Conservation (phyloP, 2,329 filamentous ascomycete species). For the Ophiostoma quercus region DNA sequence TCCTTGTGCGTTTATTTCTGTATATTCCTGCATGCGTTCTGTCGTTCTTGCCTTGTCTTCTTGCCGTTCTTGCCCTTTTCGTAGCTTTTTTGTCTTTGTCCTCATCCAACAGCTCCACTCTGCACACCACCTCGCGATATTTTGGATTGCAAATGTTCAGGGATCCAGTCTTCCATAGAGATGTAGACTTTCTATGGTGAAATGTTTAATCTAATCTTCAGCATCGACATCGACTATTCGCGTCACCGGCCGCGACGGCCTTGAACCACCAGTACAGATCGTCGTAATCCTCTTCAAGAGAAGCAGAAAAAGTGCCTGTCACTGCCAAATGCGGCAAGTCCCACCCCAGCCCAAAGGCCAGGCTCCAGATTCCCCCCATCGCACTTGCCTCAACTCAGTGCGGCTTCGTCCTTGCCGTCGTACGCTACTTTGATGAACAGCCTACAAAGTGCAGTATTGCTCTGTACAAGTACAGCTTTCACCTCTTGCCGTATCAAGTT, state of each 20-base stretch:
- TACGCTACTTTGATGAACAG: neutral
- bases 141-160: neutral
- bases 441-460: too few species aligned
- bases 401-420: constrained; percentile 2
- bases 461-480: neutral
- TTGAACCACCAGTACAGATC: neutral
- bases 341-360: constrained; percentile 14
- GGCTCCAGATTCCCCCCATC: constrained; percentile 5
- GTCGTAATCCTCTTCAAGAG: neutral
- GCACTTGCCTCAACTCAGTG: constrained; percentile 3
- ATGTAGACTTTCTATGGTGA: too few species aligned
- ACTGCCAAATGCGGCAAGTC: constrained; percentile 20
- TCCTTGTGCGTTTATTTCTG: neutral
- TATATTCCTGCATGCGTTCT: neutral
- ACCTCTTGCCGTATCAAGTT: neutral
- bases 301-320: constrained; percentile 1
- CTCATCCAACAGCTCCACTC: constrained; percentile 5
- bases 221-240: neutral
- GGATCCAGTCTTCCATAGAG: neutral
- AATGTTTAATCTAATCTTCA: too few species aligned
- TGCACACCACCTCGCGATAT: constrained; percentile 11
- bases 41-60: neutral
- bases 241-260: neutral
- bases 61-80: neutral
- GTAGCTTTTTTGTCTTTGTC: neutral